Evolutionary conservation across 2,329 filamentous ascomycete species (phyloP).

Genomic region (Aspergillus viridinutans): DNA sequence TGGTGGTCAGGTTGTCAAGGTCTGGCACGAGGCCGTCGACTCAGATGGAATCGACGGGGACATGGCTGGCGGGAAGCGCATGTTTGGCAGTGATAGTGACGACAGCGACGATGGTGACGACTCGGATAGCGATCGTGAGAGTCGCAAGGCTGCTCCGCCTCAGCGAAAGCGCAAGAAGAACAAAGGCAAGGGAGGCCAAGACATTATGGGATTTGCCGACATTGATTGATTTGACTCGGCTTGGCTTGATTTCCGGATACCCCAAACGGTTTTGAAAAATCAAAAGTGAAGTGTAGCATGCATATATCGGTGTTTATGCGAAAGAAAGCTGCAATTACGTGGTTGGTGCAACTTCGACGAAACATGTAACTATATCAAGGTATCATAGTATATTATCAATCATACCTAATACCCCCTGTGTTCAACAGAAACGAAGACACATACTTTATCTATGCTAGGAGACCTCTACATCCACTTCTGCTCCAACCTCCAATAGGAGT

Average conservation of each 20-base stretch:
- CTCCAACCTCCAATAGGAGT: not conserved
- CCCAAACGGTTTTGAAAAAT: constrained; percentile 1
- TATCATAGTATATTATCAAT: not conserved
- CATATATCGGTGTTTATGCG: constrained; percentile 8
- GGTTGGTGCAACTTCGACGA: not conserved
- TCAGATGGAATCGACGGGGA: constrained; percentile 48
- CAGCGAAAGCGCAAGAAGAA: constrained; percentile 46
- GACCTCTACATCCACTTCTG: not conserved
- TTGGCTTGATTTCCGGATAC: constrained; percentile 8
- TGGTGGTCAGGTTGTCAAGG: constrained; percentile 78
- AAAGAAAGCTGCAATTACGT: not conserved
- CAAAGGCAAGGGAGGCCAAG: constrained; percentile 40
- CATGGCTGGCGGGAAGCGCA: constrained; percentile 30
- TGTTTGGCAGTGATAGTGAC: constrained; percentile 43
- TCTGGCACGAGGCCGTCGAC: constrained; percentile 72
- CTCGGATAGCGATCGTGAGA: constrained; percentile 47
- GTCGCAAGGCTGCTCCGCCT: constrained; percentile 35
- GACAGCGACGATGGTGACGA: constrained; percentile 31
- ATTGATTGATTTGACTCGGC: constrained; percentile 27
- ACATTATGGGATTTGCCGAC: constrained; percentile 42
- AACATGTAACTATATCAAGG: not conserved
- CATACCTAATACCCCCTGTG: not conserved
- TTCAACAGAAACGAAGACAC: not conserved
- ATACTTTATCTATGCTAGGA: not conserved
- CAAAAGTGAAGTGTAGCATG: constrained; percentile 1